Base-by-base conservation (phyloP, 2,329 filamentous ascomycete genomes). In the Stagonosporopsis vannaccii region DNA sequence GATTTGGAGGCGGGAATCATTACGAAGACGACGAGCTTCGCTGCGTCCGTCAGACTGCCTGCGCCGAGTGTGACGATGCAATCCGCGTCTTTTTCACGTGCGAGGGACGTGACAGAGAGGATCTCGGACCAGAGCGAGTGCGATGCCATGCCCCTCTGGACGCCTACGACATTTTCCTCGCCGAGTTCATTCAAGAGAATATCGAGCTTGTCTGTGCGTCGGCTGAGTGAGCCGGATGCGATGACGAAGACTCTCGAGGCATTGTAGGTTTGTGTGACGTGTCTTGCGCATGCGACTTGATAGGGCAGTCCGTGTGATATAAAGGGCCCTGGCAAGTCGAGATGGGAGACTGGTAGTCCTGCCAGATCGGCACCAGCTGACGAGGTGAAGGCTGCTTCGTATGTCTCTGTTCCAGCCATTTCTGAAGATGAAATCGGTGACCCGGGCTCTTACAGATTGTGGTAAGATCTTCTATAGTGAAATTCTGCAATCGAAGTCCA, bases 61-160 rank as follows among this genome's bases (percentile, higher is more conserved):
- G 78, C 84, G 3, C 85, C 84, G 2, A 86, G 67, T 0, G 84
- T 86, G 11, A 86, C 67, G 5, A 87, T 65, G 36, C 81, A 76
- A 71, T 87, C 84, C 0, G 77, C 77, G 4, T 77, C 51, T 7
- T 63, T 64, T 0, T 62, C 58, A 5, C 72, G 65, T 1, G 77
- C 76, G 20, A 84, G 80, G 0, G 72, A 62, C 1, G 78, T 74
- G 23, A 84, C 76, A 39, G 81, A 76, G 0, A 85, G 62, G 6
- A 85, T 78, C 55, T 86, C 81, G 1, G 78, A 78, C 77, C 81
- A 85, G 4, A 80, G 76, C 2, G 82, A 85, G 63, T 86, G 84
- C 4, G 81, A 79, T 25, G 76, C 78, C 74, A 87, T 82, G 20
- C 84, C 84, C 28, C 80, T 70, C 2, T 79, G 74, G 6, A 77